Evolutionary conservation across 2,329 filamentous ascomycete species (phyloP), one percentile per base, ranked within the genome.

Genomic region (Hypoxylon sp.): DNA sequence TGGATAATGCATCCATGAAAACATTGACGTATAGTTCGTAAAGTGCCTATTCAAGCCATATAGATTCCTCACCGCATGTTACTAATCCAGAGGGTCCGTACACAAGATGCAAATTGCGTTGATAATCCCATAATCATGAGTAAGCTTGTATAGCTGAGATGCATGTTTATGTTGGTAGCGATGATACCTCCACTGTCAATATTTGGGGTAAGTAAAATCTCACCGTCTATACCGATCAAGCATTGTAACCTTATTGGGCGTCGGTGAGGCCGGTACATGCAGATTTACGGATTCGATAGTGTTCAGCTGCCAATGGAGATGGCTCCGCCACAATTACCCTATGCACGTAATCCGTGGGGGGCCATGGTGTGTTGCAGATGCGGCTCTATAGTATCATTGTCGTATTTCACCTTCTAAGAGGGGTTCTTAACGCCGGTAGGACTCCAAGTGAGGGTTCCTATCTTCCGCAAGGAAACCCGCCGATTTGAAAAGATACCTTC

Each of bases 221-320:
- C 29, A 29, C 29, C 27, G 29, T 52, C 15, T 29, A 35, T 32
- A 19, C 27, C 48, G 13, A 7, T 4, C 32, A 37, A 37, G 10
- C 11, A 37, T 37, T 11, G 10, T 32, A 32, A 37, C 37, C 29
- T 3, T 19, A 55, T 55, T 55, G 53, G 53, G 17, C 10, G 13
- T 44, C 53, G 53, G 53, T 55, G 27, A 46, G 21, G 17, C 37
- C 53, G 53, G 37, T 32, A 50, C 39, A 50, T 58, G 42, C 31
- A 50, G 19, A 17, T 48, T 31, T n/a, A 31, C 32, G 44, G 29
- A 17, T 48, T 27, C 2, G 27, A 11, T 19, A 7, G n/a, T 7
- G 29, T 50, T 50, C 55, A 58, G 55, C 55, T 50, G 31, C 21
- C 17, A 58, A 42, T 27, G 39, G 17, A 27, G 3, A 27, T 27